A percentile compares a stretch with the other conserved stretches of the same genome.
phyloP scores from a whole-genome alignment of 352 stramenopile species.

The Phytophthora pseudosyringae region DNA sequence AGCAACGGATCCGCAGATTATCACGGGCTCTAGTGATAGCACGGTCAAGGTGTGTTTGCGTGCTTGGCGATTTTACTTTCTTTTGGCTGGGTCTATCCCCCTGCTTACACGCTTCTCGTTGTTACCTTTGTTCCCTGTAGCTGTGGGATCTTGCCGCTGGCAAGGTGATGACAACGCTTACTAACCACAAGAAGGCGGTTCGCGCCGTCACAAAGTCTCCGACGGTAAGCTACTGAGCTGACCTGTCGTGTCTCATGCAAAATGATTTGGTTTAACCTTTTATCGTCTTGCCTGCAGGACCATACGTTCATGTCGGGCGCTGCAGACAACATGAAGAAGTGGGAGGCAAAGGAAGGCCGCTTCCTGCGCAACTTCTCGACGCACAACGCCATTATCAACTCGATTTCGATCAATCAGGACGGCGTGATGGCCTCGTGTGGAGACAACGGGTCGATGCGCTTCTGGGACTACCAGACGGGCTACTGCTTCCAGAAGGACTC shows the following conservation, averaged over 20 bases:
- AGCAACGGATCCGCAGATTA: conserved; percentile 95
- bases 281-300: conserved; percentile 59
- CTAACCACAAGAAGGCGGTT: conserved; percentile 99
- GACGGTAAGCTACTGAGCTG: conserved; percentile 46
- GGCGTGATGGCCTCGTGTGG: conserved; percentile 96
- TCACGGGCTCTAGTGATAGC: conserved; percentile 93
- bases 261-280: background rate
- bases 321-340: conserved; percentile 99
- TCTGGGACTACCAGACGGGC: conserved; percentile 99
- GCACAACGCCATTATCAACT: conserved; percentile 99
- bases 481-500: conserved; percentile 97
- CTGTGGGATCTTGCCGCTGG: conserved; percentile 98
- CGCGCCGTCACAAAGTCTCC: conserved; percentile 92
- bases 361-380: conserved; percentile 98
- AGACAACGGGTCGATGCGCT: conserved; percentile 98
- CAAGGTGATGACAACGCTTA: conserved; percentile 98
- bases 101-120: conserved; percentile 5
- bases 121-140: conserved; percentile 32
- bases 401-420: conserved; percentile 98
- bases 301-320: conserved; percentile 97
- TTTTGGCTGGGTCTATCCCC: background rate
- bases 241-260: background rate
- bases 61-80: background rate
- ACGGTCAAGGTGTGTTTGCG: conserved; percentile 89
- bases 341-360: conserved; percentile 94